Evolutionary conservation across 345 rosid genomes (phyloP), one percentile per base, ranked within the genome.

Genomic region (Camelina hispida): DNA sequence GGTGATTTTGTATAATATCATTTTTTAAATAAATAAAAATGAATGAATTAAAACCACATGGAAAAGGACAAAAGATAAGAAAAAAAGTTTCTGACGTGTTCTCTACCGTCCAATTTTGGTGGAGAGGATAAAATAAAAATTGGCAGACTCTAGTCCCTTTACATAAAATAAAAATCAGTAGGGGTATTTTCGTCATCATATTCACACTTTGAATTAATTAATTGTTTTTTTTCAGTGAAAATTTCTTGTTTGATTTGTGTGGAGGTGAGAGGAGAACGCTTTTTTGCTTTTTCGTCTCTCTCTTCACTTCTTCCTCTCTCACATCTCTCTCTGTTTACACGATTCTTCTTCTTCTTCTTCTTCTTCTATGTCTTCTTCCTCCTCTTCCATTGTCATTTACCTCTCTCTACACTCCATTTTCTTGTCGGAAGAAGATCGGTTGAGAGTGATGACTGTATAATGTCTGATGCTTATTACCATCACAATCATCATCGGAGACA

Each of bases 231-330:
- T 54, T 55, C 13, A 2, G 30, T 28, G 13, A 1, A 70, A 70
- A 55, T 66, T 56, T 54, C 38, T 78, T 52, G 73, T 74, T 58
- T 64, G n/a, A 28, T 78, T 83, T 74, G 42, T 83, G 88, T 84
- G 91, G 91, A 86, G 87, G 85, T 77, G 91, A 87, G 88, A 74
- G 72, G 83, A 82, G 74, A 74, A 74, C 85, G 84, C 85, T 69
- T 50, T 69, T 44, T 44, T 64, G 80, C 76, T 71, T 77, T 77
- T 78, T 71, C 76, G 81, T 68, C 67, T 57, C 78, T 63, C 73
- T 72, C 55, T 65, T 15, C 73, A 65, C 52, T 44, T 64, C 34
- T 52, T 51, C n/a, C n/a, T n/a, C 55, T 51, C 71, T 70, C 25
- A 37, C 75, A 34, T 34, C 46, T 42, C 47, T 58, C 62, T 44